A percentile compares a stretch with the other conserved stretches of the same genome.
Conservation (phyloP, 331 rosid species). For the Quercus phellos region DNA sequence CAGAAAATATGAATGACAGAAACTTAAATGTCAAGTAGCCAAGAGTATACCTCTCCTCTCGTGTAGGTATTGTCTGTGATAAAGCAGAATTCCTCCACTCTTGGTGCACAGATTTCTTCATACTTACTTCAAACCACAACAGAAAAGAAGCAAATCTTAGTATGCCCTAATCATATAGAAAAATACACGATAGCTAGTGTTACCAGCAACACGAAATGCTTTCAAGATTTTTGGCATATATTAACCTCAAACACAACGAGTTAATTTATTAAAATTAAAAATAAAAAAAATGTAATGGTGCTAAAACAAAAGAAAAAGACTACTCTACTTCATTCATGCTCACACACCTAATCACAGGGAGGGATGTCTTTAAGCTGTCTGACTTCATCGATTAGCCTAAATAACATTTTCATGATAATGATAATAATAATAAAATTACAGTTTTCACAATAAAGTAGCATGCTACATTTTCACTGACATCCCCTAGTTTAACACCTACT, state of each 20-base stretch:
- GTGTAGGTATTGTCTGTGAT: conserved; percentile 87
- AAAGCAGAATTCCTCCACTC: conserved; percentile 76
- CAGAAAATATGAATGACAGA: neutral
- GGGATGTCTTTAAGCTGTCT: neutral
- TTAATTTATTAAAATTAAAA: neutral
- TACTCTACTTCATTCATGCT: neutral
- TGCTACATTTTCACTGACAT: neutral
- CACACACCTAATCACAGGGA: neutral
- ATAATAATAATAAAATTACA: neutral
- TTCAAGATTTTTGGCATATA: conserved; percentile 1
- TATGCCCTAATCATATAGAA: neutral
- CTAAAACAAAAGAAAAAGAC: neutral
- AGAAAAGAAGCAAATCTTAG: conserved; percentile 32
- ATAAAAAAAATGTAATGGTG: neutral
- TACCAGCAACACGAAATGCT: conserved; percentile 11
- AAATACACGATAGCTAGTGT: conserved; percentile 1
- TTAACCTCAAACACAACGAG: neutral
- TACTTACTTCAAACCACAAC: conserved; percentile 63
- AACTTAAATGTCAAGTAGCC: conserved; percentile 10
- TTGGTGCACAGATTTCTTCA: conserved; percentile 89
- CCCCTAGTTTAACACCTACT: neutral
- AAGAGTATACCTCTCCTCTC: conserved; percentile 61
- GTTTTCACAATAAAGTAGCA: neutral
- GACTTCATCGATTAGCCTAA: no score
- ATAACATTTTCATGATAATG: neutral